Evolutionary conservation across 345 rosid genomes (phyloP), one percentile per base, ranked within the genome.

Genomic region (Salix dunnii): DNA sequence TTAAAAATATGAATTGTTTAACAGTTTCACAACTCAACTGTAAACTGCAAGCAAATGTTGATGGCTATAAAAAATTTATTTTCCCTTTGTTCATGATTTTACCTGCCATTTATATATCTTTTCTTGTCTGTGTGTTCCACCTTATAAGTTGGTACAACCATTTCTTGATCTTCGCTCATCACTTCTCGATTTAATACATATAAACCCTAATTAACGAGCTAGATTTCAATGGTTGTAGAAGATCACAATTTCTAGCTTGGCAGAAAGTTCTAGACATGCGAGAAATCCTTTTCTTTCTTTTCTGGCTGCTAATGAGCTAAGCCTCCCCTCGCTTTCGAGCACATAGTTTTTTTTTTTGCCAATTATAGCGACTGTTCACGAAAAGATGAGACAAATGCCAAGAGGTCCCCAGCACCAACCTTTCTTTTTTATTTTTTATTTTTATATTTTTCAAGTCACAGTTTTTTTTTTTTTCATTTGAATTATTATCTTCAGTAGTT

Each of bases 371-470:
- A 71, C 65, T 68, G 71, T 64, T 65, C 82, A 61, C 27, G 72
- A 71, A 46, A 68, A 74, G 74, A 23, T 25, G 60, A 36, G 75
- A 21, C 30, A 20, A 30, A 77, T 43, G 71, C 79, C 79, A 1
- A 72, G 74, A 67, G 77, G 81, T 77, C 86, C 86, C 85, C 62
- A 70, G 25, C 64, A 49, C 73, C 75, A 31, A 75, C 74, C 70
- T 23, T 36, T 69, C 16, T n/a, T 11, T 8, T 63, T 7, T 63
- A 1, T 28, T 30, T 16, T 0, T n/a, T n/a, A n/a, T 14, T 64
- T 30, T 64, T 30, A 30, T 64, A 20, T 64, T 64, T 40, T 31
- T 64, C 38, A 13, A 20, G 38, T 64, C 68, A 28, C 3, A 1
- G 33, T 16, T 64, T 28, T 62, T 8, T n/a, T 25, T 30, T 28